Base-by-base conservation (phyloP, 192 early-diverging fungal species). In the Physocladia obscura region DNA sequence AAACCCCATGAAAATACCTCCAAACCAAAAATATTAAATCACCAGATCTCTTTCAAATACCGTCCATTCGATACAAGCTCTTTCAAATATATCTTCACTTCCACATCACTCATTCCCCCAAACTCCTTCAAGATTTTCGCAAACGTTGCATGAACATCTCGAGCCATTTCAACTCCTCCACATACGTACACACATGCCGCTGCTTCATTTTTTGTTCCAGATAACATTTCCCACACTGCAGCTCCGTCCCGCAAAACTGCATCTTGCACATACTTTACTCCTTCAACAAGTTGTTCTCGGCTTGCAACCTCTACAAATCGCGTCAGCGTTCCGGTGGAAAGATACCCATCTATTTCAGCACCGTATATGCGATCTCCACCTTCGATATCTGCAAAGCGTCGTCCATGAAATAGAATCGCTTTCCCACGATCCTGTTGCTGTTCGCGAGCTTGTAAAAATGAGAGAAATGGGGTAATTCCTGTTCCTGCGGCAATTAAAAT, bases 401-500 rank as follows among this genome's bases (percentile, higher is more conserved):
- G 92, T 3, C 96, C 96, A 79, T 93, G 94, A 65, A 93, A 90
- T 49, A 98, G 78, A 61, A 87, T 82, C 1, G 36, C 62, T 2
- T 74, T 74, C 15, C 62, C 73, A 39, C 63, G 61, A 15, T 21
- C 31, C 19, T 31, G 39, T 21, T 2, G 24, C 21, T 31, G 22
- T 19, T 11, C 49, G 4, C 65, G 65, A n/a, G 17, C 38, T 73
- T 94, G 81, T 35, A 97, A 76, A 69, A 97, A 97, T 0, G 92
- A 89, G 30, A 94, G 79, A 49, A 97, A 95, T 0, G 97, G 95
- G 5, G 95, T 91, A n/a, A 99, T 86, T 21, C 97, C 97, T 0
- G 97, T 97, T 37, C 95, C 97, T 1, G 95, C 92, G 1, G 91
- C 92, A 31, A 97, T 86, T 88, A 98, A 85, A 22, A 97, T 78